Evolutionary conservation across 805 yeast genomes (phyloP), one percentile per base, ranked within the genome.

Genomic region (Dipodascopsis uninucleata): DNA sequence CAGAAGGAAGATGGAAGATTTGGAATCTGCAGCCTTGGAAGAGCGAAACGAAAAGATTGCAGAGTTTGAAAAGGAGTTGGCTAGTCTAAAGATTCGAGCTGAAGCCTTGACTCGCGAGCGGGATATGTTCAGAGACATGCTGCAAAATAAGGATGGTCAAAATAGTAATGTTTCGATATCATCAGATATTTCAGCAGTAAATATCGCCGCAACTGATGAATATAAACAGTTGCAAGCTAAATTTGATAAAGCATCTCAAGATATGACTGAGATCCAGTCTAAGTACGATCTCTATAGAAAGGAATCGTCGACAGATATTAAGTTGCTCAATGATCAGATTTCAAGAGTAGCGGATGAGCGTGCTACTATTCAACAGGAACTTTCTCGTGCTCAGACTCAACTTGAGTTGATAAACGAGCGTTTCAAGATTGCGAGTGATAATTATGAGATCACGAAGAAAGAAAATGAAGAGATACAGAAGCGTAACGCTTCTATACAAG

Each of bases 21-120:
- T 59, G 10, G 65, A 59, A 39, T 57, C 64, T 4, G 56, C 62
- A 5, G 68, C 67, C 12, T 53, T 65, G 7, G 56, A 52, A 25
- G 66, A 60, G 40, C 71, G 71, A 20, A 61, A 61, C 25, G 49
- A 55, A 32, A 61, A 66, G 3, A 61, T 69, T 25, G 58, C 53
- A 25, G 26, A 39, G 12, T 56, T 68, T 20, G 57, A 61, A 28
- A 41, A 44, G 1, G 61, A 62, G 29, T 32, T 84, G 29, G 69
- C 71, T 17, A 67, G 73, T 14, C 59, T 78, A 7, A 77, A 76
- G 51, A 59, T 71, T 1, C 78, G 76, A 58, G 61, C 80, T 33
- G 75, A 70, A 8, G 73, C 82, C 1, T 71, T 77, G 1, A 66
- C 72, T 3, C 74, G 78, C 49, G 94, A 85, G 61, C 75, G 88